These are phyloP conservation scores for Microstroma glucosiphilum DNA, from an alignment of 1,284 basidiomycete genomes.

Conservation along the genomic window DNA sequence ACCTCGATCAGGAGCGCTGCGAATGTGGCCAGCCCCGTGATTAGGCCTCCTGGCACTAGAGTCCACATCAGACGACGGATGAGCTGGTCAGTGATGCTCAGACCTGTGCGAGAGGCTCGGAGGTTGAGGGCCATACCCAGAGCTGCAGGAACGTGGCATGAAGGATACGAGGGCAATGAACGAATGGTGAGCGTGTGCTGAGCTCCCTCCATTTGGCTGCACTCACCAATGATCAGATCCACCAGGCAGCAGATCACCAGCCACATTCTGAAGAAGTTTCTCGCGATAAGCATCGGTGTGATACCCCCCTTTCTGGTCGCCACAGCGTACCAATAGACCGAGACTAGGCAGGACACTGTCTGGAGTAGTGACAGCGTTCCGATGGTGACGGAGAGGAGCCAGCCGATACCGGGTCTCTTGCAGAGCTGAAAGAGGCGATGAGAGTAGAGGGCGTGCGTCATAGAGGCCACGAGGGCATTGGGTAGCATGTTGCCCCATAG, in stretches of 20 bases:
- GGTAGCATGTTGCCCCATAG: slow-evolving; percentile 4
- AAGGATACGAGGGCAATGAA: too few relatives aligned
- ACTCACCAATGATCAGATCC: neutral
- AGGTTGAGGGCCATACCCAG: too few relatives aligned
- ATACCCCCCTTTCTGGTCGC: neutral
- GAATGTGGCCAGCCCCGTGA: neutral
- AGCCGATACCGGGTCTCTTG: neutral
- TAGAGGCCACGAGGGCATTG: neutral
- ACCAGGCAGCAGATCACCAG: neutral
- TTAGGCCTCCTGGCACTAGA: neutral
- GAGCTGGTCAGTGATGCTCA: neutral
- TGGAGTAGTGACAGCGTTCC: neutral
- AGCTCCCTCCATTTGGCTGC: too few relatives aligned
- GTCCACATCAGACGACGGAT: neutral
- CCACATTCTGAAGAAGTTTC: neutral
- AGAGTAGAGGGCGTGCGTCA: neutral
- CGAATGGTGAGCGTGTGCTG: too few relatives aligned
- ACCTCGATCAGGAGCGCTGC: neutral
- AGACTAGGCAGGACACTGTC: neutral
- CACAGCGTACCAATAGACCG: neutral
- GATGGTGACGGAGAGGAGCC: slow-evolving; percentile 3
- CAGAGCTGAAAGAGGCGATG: neutral
- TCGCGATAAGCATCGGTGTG: neutral
- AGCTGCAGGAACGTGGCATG: too few relatives aligned
- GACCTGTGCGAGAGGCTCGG: neutral